Base-by-base conservation (phyloP, 2,329 filamentous ascomycete genomes). In the Ilyonectria sp. region DNA sequence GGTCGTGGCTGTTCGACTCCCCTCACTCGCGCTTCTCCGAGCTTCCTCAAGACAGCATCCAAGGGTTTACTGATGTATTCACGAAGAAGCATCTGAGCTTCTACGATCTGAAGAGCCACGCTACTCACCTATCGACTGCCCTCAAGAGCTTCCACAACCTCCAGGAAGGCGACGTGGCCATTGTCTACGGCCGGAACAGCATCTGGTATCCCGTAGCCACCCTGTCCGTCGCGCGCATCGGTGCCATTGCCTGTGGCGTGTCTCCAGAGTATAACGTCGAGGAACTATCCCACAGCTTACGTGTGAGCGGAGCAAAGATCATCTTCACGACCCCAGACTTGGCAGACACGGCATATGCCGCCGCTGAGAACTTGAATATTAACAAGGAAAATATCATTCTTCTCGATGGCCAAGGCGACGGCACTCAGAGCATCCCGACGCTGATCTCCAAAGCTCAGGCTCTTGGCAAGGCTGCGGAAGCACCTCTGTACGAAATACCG, bases 201-300 rank as follows among this genome's bases (percentile, higher is more conserved):
- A 87, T 92, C 60, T 92, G 89, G 89, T 92, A 91, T 72, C 90
- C 90, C 0, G 86, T 91, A 6, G 89, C 87, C 15, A 88, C 91
- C 83, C 75, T 81, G 21, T 70, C 86, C 0, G 85, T 86, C 2
- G 80, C 89, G 8, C 83, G 82, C 77, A 73, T 84, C 72, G 79
- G 79, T 0, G 90, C 86, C 9, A 84, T 89, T 33, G 87, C 91
- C 1, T 89, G 85, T 2, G 90, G 90, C 1, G 90, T 89, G 0
- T 89, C 85, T 17, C 90, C 90, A 0, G 90, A 89, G 0, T 92
- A 92, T 77, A 91, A 88, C 63, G 83, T 88, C 17, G 90, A 92
- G 56, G 91, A 93, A 71, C 91, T 92, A 87, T 86, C 85, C 1
- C 91, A 91, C 76, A 89, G 89, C 1, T 79, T 92, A 2, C 85